Evolutionary conservation across 164 flowering plant genomes (phyloP), one percentile per base, ranked within the genome.

Genomic region (Berberis vulgaris): DNA sequence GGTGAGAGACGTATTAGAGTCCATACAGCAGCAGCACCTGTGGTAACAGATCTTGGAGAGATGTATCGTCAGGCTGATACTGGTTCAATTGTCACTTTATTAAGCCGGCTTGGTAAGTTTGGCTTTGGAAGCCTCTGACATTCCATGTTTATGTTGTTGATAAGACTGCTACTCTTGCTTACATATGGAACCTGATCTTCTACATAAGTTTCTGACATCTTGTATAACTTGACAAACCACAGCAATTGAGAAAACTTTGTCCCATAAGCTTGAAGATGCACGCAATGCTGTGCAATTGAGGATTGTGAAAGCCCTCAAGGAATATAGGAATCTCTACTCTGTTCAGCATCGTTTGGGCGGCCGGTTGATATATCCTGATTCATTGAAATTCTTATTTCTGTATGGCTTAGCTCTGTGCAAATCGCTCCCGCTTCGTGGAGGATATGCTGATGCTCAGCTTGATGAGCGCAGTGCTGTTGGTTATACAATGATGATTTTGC

Each of bases 1-100:
- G 99, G 97, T 68, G 99, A 95, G 77, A 79, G 99, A 69, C 99
- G 99, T 65, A 91, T 95, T 52, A 86, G 99, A 76, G 97, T 95
- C 66, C 99, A 89, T 69, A 95, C 97, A n/a, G 86, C 91, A 64
- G 96, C 96, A 45, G 96, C 83, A 44, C 97, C 97, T 2, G 97
- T 91, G 67, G 96, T 91, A 50, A 43, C 96, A 45, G 96, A 95
- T 72, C 83, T 95, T 49, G 92, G 87, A 39, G 99, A 95, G 77
- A 91, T 95, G 99, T 95, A 87, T 60, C 92, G 96, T 43, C 87
- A 79, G 43, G 97, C 97, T 65, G 97, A 95, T 75, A 78, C 84
- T 67, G 97, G 97, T 66, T 96, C 97, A 52, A 75, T 91, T 62
- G 76, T 83, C 60, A 84, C 94, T 41, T 59, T 91, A 69, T 70